A percentile compares a stretch with the other conserved stretches of the same genome.
phyloP scores from a whole-genome alignment of 768 basidiomycete genomes.

The Saitozyma sp. region DNA sequence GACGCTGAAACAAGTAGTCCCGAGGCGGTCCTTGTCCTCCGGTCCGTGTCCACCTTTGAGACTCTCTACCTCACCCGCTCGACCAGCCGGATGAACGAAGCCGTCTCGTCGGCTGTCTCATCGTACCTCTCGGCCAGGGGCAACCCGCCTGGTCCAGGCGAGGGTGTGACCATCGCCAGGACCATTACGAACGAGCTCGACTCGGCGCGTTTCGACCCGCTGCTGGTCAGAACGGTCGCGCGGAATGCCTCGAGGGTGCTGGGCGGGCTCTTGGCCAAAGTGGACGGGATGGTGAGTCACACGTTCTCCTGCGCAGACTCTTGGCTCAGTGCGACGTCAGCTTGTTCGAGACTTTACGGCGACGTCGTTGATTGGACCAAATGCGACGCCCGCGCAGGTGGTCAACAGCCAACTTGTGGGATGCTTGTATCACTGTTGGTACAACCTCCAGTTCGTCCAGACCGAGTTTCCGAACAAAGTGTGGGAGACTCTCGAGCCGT shows the following conservation, averaged over 20 bases:
- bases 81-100: slow-evolving; percentile 78
- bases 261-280: slow-evolving; percentile 65
- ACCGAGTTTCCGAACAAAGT: slow-evolving; percentile 69
- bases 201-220: slow-evolving; percentile 85
- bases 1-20: slow-evolving; percentile 59
- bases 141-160: slow-evolving; percentile 68
- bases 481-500: slow-evolving; percentile 60
- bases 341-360: slow-evolving; percentile 75
- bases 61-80: slow-evolving; percentile 83
- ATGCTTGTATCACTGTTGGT: slow-evolving; percentile 75
- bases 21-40: slow-evolving; percentile 84
- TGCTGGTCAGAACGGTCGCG: slow-evolving; percentile 76
- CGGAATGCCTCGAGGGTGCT: slow-evolving; percentile 68
- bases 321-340: slow-evolving; percentile 55
- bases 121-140: slow-evolving; percentile 61
- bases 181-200: slow-evolving; percentile 87
- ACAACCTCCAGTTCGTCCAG: slow-evolving; percentile 64
- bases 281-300: slow-evolving; percentile 69
- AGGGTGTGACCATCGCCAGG: slow-evolving; percentile 75
- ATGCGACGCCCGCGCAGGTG: slow-evolving; percentile 74
- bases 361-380: slow-evolving; percentile 69
- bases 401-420: slow-evolving; percentile 76
- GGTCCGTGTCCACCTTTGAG: slow-evolving; percentile 80
- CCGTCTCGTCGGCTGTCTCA: slow-evolving; percentile 72
- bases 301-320: background rate